Conservation (phyloP, 1,284 basidiomycete species). For the Anthracocystis setariae region DNA sequence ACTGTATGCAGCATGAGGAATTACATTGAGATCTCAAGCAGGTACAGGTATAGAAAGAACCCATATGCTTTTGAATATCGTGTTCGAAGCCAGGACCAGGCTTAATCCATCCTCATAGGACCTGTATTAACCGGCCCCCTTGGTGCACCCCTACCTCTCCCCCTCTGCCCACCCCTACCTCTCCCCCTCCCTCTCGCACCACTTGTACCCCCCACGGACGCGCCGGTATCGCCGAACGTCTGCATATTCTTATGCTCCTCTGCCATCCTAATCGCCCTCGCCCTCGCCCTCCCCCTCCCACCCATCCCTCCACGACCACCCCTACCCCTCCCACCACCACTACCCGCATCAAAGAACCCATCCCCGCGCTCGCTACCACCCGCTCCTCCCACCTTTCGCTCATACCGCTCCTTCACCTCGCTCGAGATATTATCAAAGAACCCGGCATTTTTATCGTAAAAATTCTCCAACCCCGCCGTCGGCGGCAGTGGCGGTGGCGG, state of each 20-base stretch:
- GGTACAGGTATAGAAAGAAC: no score
- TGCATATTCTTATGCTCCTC: constrained; percentile 63
- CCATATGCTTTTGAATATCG: no score
- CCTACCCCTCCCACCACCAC: constrained; percentile 28
- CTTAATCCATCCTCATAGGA: constrained; percentile 24
- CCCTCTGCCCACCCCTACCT: constrained; percentile 19
- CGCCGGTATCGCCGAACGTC: constrained; percentile 63
- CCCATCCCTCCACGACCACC: constrained; percentile 38
- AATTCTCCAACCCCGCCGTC: constrained; percentile 28
- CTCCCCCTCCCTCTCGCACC: constrained; percentile 13
- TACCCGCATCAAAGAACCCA: constrained; percentile 28
- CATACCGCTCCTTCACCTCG: constrained; percentile 64
- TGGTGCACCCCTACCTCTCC: constrained; percentile 19
- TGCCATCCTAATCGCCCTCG: constrained; percentile 51
- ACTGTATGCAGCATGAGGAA: no score
- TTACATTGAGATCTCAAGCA: no score
- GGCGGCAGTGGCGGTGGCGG: constrained; percentile 39
- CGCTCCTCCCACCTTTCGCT: constrained; percentile 19
- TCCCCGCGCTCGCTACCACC: constrained; percentile 1
- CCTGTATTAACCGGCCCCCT: constrained; percentile 8
- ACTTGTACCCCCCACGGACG: constrained; percentile 3
- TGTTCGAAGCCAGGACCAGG: no score
- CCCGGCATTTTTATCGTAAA: constrained; percentile 64
- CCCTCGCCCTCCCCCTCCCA: constrained; percentile 45
- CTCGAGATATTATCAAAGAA: constrained; percentile 67